Evolutionary conservation across 257 asterid species (phyloP).

Genomic region (Solanum tarijense): DNA sequence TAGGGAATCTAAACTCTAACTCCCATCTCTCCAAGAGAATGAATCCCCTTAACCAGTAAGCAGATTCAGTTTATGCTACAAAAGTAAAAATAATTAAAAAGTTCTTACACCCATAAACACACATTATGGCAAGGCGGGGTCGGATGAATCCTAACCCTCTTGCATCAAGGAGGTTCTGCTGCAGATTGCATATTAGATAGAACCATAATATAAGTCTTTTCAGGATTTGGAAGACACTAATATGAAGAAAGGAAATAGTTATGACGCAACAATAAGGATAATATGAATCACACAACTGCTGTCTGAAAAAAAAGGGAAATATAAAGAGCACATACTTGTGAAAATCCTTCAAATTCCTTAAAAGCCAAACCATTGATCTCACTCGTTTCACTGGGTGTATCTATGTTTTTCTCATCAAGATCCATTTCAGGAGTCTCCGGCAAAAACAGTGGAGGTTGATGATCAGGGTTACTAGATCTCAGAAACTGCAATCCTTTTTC

Average conservation of each 20-base stretch:
- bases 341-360: conserved; percentile 33
- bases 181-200: neutral
- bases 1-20: neutral
- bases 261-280: neutral
- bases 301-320: neutral
- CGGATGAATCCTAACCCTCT: neutral
- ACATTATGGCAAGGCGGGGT: neutral
- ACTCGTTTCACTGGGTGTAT: conserved; percentile 24
- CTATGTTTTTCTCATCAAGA: conserved; percentile 32
- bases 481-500: conserved; percentile 64
- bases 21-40: neutral
- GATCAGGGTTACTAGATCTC: conserved; percentile 80
- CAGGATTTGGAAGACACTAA: neutral
- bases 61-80: neutral
- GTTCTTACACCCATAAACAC: neutral
- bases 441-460: conserved; percentile 76
- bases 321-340: conserved; percentile 34
- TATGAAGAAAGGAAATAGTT: neutral
- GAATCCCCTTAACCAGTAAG: neutral
- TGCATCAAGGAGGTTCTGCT: neutral
- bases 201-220: neutral
- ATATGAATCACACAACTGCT: neutral
- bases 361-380: conserved; percentile 24
- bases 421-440: conserved; percentile 48
- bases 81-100: neutral